phyloP scores from a whole-genome alignment of 2,329 filamentous ascomycete genomes.

The Ophiosphaerella korrae region DNA sequence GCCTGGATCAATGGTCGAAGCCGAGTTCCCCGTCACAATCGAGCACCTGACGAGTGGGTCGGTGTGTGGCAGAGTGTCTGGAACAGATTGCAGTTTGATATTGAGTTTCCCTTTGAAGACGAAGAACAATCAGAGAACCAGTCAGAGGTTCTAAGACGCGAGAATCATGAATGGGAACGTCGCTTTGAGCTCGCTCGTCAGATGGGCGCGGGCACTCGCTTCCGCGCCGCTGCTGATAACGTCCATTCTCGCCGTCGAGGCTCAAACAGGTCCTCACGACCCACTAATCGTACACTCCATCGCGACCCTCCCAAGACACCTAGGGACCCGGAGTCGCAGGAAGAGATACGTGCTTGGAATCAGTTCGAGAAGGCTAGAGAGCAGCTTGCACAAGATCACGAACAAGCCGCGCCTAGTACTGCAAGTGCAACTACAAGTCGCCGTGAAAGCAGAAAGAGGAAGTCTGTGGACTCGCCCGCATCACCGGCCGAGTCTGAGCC shows the following conservation, averaged over 20 bases:
- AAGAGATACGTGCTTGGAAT: slow-evolving; percentile 86
- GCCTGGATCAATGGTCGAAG: slow-evolving; percentile 38
- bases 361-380: slow-evolving; percentile 85
- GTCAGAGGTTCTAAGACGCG: slow-evolving; percentile 60
- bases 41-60: slow-evolving; percentile 60
- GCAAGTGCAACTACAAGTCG: slow-evolving; percentile 40
- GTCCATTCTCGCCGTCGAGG: slow-evolving; percentile 51
- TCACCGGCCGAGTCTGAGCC: slow-evolving; percentile 71
- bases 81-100: slow-evolving; percentile 75
- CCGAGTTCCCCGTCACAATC: slow-evolving; percentile 37
- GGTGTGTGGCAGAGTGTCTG: slow-evolving; percentile 89
- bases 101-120: slow-evolving; percentile 85
- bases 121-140: slow-evolving; percentile 62
- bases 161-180: slow-evolving; percentile 77
- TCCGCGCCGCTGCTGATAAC: slow-evolving; percentile 70
- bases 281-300: slow-evolving; percentile 36
- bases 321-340: slow-evolving; percentile 72
- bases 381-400: slow-evolving; percentile 42
- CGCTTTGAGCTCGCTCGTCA: slow-evolving; percentile 81
- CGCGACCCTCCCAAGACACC: slow-evolving; percentile 48
- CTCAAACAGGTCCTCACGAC: slow-evolving; percentile 48
- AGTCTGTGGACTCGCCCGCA: slow-evolving; percentile 66
- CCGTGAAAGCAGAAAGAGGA: slow-evolving; percentile 70
- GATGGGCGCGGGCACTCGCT: slow-evolving; percentile 75
- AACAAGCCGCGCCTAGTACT: slow-evolving; percentile 21